Percentiles rank a stretch among this genome's conserved stretches.
Conservation (phyloP, 805 yeast species). For the Clavispora fructus region DNA sequence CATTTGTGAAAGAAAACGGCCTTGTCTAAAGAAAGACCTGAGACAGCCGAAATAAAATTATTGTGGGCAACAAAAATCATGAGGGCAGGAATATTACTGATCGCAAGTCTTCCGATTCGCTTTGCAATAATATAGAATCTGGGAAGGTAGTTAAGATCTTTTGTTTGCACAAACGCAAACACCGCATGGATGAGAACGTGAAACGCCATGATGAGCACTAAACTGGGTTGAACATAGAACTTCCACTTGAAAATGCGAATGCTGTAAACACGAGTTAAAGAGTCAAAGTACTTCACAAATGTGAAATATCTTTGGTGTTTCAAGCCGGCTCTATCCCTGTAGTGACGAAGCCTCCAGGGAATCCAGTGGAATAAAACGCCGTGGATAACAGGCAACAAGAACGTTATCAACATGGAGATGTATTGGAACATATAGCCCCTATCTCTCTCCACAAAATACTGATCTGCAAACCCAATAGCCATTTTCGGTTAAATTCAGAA, state of each 20-base stretch:
- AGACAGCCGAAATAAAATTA: conserved; percentile 31
- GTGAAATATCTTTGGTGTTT: conserved; percentile 19
- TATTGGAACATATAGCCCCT: conserved; percentile 35
- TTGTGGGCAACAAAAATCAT: conserved; percentile 35
- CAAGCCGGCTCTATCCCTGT: conserved; percentile 14
- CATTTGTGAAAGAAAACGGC: conserved; percentile 38
- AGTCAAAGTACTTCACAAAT: conserved; percentile 23
- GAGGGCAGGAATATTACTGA: conserved; percentile 36
- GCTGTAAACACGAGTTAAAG: conserved; percentile 21
- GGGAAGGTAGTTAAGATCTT: conserved; percentile 37
- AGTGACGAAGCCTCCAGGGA: conserved; percentile 27
- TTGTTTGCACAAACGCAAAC: conserved; percentile 27
- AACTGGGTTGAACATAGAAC: conserved; percentile 38
- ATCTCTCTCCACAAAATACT: conserved; percentile 33
- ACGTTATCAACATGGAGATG: conserved; percentile 24
- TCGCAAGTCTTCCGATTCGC: conserved; percentile 35
- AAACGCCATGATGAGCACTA: conserved; percentile 21
- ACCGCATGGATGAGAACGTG: conserved; percentile 25
- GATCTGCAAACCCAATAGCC: conserved; percentile 32
- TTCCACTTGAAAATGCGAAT: conserved; percentile 14
- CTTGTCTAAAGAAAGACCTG: conserved; percentile 41
- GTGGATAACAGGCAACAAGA: conserved; percentile 26
- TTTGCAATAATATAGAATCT: conserved; percentile 37
- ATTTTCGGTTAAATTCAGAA: not conserved
- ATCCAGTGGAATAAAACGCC: conserved; percentile 42